Conservation (phyloP, 2,329 filamentous ascomycete species). For the Pseudogymnoascus sp. region DNA sequence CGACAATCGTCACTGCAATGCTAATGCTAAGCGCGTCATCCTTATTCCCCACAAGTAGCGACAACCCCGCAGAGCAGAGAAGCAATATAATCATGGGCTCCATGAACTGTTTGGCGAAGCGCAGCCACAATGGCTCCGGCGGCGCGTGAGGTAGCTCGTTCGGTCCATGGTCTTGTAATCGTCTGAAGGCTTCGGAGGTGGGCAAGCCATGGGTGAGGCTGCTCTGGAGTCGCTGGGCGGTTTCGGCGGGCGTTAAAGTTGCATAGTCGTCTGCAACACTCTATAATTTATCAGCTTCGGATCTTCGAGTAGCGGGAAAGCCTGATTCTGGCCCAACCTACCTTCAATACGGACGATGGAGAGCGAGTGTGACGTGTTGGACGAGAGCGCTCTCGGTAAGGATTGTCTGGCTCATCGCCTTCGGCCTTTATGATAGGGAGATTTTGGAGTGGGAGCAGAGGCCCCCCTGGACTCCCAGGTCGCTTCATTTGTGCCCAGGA, state of each 20-base stretch:
- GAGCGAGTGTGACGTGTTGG: constrained; percentile 25
- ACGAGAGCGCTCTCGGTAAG: constrained; percentile 21
- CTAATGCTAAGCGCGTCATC: constrained; percentile 96
- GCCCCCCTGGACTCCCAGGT: constrained; percentile 23
- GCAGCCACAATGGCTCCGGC: constrained; percentile 88
- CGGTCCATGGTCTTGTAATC: constrained; percentile 72
- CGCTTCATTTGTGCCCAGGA: constrained; percentile 26
- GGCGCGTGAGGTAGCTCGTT: constrained; percentile 94
- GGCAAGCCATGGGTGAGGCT: constrained; percentile 78
- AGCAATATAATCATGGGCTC: constrained; percentile 92
- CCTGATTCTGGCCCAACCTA: constrained; percentile 12
- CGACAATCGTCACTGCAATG: constrained; percentile 92
- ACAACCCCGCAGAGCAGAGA: constrained; percentile 78
- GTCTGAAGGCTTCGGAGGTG: constrained; percentile 69
- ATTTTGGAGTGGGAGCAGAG: constrained; percentile 25
- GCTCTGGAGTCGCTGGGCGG: constrained; percentile 68
- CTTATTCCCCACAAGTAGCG: constrained; percentile 82
- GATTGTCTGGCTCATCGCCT: constrained; percentile 21
- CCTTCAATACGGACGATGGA: constrained; percentile 28
- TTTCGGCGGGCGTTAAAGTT: constrained; percentile 67
- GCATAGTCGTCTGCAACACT: constrained; percentile 50
- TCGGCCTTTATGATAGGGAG: constrained; percentile 21
- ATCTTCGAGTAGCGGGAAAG: neutral
- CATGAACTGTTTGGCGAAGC: constrained; percentile 94
- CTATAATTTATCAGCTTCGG: constrained; percentile 16